phyloP scores from a whole-genome alignment of 2,329 filamentous ascomycete species.

The Daldinia sp. region DNA sequence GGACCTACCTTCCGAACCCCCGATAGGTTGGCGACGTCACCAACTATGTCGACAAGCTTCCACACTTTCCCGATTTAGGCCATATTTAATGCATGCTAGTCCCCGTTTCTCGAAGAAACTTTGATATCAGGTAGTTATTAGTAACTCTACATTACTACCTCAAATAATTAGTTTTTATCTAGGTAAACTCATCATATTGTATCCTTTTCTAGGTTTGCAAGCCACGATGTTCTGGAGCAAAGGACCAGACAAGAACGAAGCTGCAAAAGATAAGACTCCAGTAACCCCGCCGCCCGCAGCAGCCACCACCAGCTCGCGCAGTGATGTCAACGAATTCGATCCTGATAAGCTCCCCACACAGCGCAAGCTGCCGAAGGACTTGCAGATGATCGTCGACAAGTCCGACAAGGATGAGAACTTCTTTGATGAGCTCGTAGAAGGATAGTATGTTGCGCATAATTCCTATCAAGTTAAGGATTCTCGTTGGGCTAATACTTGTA shows the following conservation, averaged over 20 bases:
- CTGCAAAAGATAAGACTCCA: conserved; percentile 40
- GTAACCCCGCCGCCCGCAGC: conserved; percentile 35
- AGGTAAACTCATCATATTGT: not conserved
- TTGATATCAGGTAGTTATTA: not conserved
- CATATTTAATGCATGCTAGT: not conserved
- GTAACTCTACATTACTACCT: not conserved
- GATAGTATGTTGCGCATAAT: conserved; percentile 67
- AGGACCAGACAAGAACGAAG: conserved; percentile 43
- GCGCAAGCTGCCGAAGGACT: conserved; percentile 61
- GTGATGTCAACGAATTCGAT: conserved; percentile 51
- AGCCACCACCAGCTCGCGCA: conserved; percentile 42
- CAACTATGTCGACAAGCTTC: conserved; percentile 16
- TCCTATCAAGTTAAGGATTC: not conserved
- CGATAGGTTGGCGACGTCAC: conserved; percentile 33
- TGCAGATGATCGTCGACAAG: conserved; percentile 67
- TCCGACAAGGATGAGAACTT: conserved; percentile 73
- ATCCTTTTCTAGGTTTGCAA: not conserved
- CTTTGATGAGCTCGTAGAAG: conserved; percentile 79
- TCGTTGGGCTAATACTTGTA: conserved; percentile 21
- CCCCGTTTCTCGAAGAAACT: not conserved
- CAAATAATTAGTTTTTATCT: not conserved
- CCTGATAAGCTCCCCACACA: conserved; percentile 57
- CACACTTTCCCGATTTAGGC: conserved; percentile 4
- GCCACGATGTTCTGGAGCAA: conserved; percentile 46
- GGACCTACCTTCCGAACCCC: conserved; percentile 19